phyloP scores from a whole-genome alignment of 2,329 filamentous ascomycete genomes.

The Phyllosticta citrichinensis region DNA sequence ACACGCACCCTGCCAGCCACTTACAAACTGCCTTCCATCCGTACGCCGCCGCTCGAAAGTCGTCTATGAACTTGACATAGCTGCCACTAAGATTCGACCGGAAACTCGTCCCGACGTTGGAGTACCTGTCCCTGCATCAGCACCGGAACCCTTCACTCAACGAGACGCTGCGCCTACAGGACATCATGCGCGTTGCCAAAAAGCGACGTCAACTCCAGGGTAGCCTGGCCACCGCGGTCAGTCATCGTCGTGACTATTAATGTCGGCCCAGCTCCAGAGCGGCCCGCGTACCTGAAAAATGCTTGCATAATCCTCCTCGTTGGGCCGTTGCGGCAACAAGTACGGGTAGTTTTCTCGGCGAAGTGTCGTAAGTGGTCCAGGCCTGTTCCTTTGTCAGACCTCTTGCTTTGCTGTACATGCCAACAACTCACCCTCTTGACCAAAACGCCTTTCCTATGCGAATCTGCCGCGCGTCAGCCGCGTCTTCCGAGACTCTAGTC shows the following conservation, averaged over 20 bases:
- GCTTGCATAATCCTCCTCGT: constrained; percentile 56
- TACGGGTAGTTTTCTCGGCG: constrained; percentile 59
- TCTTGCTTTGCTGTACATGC: neutral
- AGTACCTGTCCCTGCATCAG: constrained; percentile 35
- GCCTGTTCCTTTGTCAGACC: constrained; percentile 26
- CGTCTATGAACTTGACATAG: constrained; percentile 67
- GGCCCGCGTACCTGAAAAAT: constrained; percentile 45
- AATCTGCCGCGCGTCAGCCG: constrained; percentile 28
- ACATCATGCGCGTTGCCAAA: constrained; percentile 68
- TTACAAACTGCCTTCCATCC: constrained; percentile 58
- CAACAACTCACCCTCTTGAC: constrained; percentile 42
- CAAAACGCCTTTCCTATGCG: constrained; percentile 64
- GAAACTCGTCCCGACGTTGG: constrained; percentile 58
- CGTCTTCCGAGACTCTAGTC: neutral
- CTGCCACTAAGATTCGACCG: constrained; percentile 61
- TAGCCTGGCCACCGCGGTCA: constrained; percentile 34
- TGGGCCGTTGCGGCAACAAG: constrained; percentile 46
- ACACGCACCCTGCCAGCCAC: constrained; percentile 39
- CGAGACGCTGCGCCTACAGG: constrained; percentile 32
- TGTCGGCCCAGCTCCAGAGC: neutral
- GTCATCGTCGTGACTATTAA: neutral
- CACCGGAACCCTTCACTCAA: neutral
- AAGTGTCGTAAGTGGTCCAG: constrained; percentile 55
- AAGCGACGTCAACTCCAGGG: constrained; percentile 59
- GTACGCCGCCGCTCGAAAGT: constrained; percentile 58